Conservation (phyloP, 2,329 filamentous ascomycete species). For the Curvularia eragrostidis region DNA sequence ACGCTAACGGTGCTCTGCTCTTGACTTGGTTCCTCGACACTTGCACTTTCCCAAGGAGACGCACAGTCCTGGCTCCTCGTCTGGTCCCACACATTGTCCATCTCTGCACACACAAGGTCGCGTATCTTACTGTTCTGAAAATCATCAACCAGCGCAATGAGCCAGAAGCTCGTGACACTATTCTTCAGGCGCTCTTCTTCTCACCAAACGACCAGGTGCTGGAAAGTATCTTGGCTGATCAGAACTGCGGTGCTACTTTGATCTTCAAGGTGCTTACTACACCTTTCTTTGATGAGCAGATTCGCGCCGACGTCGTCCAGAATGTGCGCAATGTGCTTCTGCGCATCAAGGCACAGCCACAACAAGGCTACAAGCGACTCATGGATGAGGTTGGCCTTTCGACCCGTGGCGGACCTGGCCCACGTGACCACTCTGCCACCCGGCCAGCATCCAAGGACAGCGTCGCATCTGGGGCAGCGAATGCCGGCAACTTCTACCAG, state of each 20-base stretch:
- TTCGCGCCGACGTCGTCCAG: conserved; percentile 86
- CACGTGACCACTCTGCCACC: conserved; percentile 47
- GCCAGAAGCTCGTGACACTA: conserved; percentile 85
- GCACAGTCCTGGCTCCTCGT: conserved; percentile 88
- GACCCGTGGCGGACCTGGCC: conserved; percentile 53
- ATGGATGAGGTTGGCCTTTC: conserved; percentile 99
- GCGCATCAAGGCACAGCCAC: conserved; percentile 89
- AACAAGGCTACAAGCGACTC: conserved; percentile 94
- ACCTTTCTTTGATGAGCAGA: conserved; percentile 93
- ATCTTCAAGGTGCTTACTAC: conserved; percentile 99
- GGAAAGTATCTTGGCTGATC: conserved; percentile 89
- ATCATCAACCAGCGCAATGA: conserved; percentile 98
- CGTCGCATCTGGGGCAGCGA: conserved; percentile 35
- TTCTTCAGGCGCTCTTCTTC: conserved; percentile 92
- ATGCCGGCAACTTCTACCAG: conserved; percentile 47
- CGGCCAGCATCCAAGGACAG: conserved; percentile 49
- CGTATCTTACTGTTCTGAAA: conserved; percentile 95
- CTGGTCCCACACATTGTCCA: conserved; percentile 93
- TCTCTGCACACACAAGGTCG: conserved; percentile 97
- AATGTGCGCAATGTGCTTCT: conserved; percentile 89
- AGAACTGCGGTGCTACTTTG: conserved; percentile 88
- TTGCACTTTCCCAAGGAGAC: conserved; percentile 90
- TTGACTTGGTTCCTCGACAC: conserved; percentile 98
- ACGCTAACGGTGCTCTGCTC: conserved; percentile 90
- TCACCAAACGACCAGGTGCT: conserved; percentile 83